Percentiles rank a stretch among this genome's conserved stretches.
phyloP scores from a whole-genome alignment of 768 basidiomycete genomes.

The Infundibulicybe gibba region DNA sequence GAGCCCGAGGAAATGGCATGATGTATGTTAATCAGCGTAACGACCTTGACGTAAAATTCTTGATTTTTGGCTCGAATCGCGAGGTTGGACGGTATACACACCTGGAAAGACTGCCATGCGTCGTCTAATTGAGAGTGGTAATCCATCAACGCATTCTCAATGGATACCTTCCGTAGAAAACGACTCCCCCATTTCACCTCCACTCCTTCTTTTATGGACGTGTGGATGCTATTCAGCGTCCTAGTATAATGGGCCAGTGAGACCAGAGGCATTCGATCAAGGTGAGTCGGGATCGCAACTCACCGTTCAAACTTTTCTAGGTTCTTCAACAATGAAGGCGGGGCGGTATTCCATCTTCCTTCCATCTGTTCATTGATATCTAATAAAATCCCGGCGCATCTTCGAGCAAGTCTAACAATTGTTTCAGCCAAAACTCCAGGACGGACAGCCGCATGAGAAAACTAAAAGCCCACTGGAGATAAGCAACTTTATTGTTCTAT shows the following conservation, averaged over 20 bases:
- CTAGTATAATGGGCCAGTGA: constrained; percentile 18
- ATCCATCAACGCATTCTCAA: constrained; percentile 33
- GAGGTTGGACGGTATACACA: too few species aligned
- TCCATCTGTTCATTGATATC: constrained; percentile 43
- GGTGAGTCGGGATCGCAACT: constrained; percentile 2
- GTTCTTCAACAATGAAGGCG: constrained; percentile 33
- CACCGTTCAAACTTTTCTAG: constrained; percentile 38
- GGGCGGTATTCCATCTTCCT: constrained; percentile 38
- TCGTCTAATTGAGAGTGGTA: constrained; percentile 34
- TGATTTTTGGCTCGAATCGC: too few species aligned
- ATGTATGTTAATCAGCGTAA: constrained; percentile 45
- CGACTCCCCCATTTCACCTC: constrained; percentile 37
- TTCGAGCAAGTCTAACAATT: constrained; percentile 23
- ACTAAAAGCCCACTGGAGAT: too few species aligned
- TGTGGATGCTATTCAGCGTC: constrained; percentile 30
- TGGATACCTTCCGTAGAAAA: constrained; percentile 33
- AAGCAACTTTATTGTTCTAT: too few species aligned
- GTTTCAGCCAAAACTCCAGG: too few species aligned
- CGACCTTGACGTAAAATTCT: constrained; percentile 30
- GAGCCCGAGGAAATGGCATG: constrained; percentile 32
- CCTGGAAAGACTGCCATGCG: constrained; percentile 45
- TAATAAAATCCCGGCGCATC: constrained; percentile 36
- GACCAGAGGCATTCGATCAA: neutral
- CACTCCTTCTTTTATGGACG: constrained; percentile 34
- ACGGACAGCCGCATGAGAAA: too few species aligned